Percentiles rank a stretch among this genome's conserved stretches.
These are phyloP conservation scores for Durusdinium trenchii DNA, from an alignment of 73 alveolate genomes.

Conservation along the genomic window DNA sequence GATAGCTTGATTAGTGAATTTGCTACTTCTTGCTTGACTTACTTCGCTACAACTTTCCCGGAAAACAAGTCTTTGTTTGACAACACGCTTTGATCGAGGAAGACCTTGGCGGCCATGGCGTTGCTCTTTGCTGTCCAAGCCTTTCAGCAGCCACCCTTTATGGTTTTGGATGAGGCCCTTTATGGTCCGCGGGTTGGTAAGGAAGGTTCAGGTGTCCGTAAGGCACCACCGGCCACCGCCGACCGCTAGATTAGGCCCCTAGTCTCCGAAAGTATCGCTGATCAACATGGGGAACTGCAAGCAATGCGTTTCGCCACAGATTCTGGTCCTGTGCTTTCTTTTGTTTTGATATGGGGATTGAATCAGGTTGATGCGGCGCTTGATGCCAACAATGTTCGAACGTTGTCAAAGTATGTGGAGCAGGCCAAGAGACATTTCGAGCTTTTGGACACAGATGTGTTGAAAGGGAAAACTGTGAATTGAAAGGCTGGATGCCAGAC, in stretches of 20 bases:
- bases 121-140: constrained; percentile 97
- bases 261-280: not conserved
- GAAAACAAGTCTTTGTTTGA: no score
- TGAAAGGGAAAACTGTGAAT: not conserved
- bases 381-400: constrained; percentile 97
- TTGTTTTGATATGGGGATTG: not conserved
- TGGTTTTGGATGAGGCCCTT: constrained; percentile 97
- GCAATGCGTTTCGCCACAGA: no score
- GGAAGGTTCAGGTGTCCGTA: no score
- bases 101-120: constrained; percentile 98
- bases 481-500: constrained; percentile 85
- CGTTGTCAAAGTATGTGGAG: constrained; percentile 96
- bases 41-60: no score
- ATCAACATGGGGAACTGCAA: not conserved
- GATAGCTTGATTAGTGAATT: no score
- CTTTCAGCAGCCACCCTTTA: constrained; percentile 97
- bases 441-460: not conserved
- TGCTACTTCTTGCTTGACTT: no score
- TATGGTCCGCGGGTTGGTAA: not conserved
- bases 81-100: constrained; percentile 58
- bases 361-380: constrained; percentile 98
- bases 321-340: no score
- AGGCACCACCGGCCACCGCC: no score
- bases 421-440: not conserved
- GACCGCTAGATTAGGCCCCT: no score